Percentiles rank a stretch among this genome's conserved stretches.
Evolutionary conservation across 371 early-diverging fungal genomes (phyloP).

Genomic region (Apophysomyces trapeziformis): DNA sequence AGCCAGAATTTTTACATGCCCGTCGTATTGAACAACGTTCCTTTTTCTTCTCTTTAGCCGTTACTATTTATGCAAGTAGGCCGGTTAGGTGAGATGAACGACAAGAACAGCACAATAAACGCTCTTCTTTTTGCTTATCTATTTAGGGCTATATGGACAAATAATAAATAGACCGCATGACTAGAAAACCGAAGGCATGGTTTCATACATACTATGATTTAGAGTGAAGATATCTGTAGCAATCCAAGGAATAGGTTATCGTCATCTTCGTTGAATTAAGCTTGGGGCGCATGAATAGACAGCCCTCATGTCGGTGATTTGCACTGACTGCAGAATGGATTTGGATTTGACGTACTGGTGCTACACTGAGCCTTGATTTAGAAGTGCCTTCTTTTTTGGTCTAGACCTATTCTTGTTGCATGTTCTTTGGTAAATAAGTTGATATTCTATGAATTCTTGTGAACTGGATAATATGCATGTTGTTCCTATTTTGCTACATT

Average conservation of each 20-base stretch:
- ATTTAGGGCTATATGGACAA: no score
- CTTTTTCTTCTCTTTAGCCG: slow-evolving; percentile 5
- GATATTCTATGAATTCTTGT: not conserved
- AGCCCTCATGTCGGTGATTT: slow-evolving; percentile 7
- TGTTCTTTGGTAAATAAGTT: not conserved
- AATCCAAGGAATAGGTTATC: not conserved
- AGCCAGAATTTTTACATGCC: slow-evolving; percentile 11
- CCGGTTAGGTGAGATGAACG: not conserved
- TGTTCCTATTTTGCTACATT: not conserved
- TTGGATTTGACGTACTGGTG: slow-evolving; percentile 1
- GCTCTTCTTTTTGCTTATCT: no score
- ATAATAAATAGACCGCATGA: no score
- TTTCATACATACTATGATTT: not conserved
- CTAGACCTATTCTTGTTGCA: not conserved
- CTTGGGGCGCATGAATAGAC: slow-evolving; percentile 5
- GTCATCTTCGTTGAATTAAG: not conserved
- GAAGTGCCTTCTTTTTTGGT: slow-evolving; percentile 3
- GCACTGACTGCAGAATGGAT: not conserved
- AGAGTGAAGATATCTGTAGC: not conserved
- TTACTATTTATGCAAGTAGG: not conserved
- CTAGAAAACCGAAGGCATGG: no score
- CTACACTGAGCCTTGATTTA: slow-evolving; percentile 5
- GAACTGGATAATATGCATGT: not conserved
- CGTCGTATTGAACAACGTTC: slow-evolving; percentile 8
- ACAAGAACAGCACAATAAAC: no score